Conservation (phyloP, 129 eudicot species). For the Escallonia herrerae region DNA sequence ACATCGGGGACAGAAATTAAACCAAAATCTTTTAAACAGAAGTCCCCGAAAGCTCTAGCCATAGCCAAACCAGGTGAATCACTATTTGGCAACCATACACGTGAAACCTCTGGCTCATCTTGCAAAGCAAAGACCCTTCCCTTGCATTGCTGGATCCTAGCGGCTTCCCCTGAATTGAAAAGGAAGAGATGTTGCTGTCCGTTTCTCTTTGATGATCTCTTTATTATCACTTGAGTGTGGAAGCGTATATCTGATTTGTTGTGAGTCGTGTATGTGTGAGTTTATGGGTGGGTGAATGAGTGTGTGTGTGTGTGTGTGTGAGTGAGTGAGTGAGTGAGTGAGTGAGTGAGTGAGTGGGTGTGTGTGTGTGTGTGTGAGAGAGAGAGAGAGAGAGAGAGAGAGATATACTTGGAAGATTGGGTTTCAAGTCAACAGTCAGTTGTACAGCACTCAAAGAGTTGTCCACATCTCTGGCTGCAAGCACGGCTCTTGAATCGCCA, state of each 20-base stretch:
- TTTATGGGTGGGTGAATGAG: not conserved
- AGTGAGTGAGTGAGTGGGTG: not conserved
- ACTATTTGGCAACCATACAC: constrained; percentile 91
- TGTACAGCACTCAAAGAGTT: constrained; percentile 64
- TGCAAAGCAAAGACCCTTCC: constrained; percentile 86
- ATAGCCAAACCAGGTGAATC: constrained; percentile 88
- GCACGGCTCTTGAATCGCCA: constrained; percentile 94
- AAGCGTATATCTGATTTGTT: too few species aligned
- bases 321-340: constrained; percentile 14
- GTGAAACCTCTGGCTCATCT: constrained; percentile 88
- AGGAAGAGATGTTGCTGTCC: constrained; percentile 1
- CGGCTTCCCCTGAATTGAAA: constrained; percentile 63
- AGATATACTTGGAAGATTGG: constrained; percentile 88
- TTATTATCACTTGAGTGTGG: not conserved
- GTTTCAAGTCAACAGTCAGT: constrained; percentile 88
- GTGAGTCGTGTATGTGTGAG: not conserved
- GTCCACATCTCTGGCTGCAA: constrained; percentile 70
- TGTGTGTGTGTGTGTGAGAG: not conserved
- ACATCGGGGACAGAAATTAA: constrained; percentile 81
- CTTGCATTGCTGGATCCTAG: constrained; percentile 65
- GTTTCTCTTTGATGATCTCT: not conserved
- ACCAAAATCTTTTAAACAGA: constrained; percentile 79
- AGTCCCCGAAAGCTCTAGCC: constrained; percentile 94
- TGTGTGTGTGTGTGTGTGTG: not conserved
- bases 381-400: constrained; percentile 16